phyloP scores from a whole-genome alignment of 768 basidiomycete species.

The Myochromella boudieri region DNA sequence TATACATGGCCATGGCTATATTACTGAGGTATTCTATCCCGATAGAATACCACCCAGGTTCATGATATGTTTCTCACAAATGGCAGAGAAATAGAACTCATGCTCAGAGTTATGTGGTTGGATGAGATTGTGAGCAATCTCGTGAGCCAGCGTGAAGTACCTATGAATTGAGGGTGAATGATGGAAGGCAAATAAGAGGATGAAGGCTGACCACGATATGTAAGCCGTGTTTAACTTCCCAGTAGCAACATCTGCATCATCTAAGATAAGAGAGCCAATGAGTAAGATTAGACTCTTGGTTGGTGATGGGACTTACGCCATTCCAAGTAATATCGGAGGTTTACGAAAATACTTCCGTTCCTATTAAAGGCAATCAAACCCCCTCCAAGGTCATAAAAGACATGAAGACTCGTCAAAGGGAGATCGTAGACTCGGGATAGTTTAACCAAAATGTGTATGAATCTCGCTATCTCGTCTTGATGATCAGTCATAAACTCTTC shows the following conservation, averaged over 20 bases:
- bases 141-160: slow-evolving; percentile 93
- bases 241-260: slow-evolving; percentile 60
- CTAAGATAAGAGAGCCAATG: too few relatives aligned
- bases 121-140: slow-evolving; percentile 90
- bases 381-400: slow-evolving; percentile 84
- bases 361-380: slow-evolving; percentile 93
- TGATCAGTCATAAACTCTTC: slow-evolving; percentile 51
- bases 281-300: not conserved
- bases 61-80: slow-evolving; percentile 69
- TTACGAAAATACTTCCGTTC: slow-evolving; percentile 84
- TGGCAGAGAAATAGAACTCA: slow-evolving; percentile 91
- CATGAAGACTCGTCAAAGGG: slow-evolving; percentile 70
- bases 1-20: too few relatives aligned
- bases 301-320: slow-evolving; percentile 70
- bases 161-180: slow-evolving; percentile 32
- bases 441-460: slow-evolving; percentile 67
- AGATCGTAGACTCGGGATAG: slow-evolving; percentile 74
- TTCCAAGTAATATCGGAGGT: slow-evolving; percentile 79
- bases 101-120: slow-evolving; percentile 88
- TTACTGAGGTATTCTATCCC: too few relatives aligned
- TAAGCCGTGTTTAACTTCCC: slow-evolving; percentile 63
- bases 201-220: slow-evolving; percentile 66
- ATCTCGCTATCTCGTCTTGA: slow-evolving; percentile 62
- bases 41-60: slow-evolving; percentile 35
- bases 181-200: not conserved